These are phyloP conservation scores for Monilinia fructigena DNA, from an alignment of 2,329 filamentous ascomycete species.

Conservation along the genomic window DNA sequence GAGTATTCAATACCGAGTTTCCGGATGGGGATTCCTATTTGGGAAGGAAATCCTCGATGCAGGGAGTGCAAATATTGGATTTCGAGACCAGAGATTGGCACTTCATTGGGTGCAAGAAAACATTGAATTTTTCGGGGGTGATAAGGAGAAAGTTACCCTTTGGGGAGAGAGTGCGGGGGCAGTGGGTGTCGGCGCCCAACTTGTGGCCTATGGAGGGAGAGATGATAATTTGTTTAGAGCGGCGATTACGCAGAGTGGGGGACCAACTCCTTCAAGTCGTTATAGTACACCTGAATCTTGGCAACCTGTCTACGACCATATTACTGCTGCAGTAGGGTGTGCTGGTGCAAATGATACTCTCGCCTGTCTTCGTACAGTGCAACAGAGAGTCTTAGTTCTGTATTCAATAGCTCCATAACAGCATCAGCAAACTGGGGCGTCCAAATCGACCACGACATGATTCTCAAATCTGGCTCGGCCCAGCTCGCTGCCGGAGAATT, in stretches of 20 bases:
- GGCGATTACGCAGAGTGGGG: constrained; percentile 52
- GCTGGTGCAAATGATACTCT: constrained; percentile 25
- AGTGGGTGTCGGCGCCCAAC: constrained; percentile 46
- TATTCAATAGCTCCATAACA: constrained; percentile 45
- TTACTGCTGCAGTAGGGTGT: constrained; percentile 40
- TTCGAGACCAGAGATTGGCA: constrained; percentile 45
- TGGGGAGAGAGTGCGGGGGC: constrained; percentile 48
- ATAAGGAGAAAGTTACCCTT: constrained; percentile 44
- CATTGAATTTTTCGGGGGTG: constrained; percentile 45
- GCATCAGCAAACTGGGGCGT: constrained; percentile 42
- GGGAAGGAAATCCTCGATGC: constrained; percentile 41
- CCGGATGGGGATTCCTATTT: constrained; percentile 48
- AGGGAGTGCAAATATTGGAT: constrained; percentile 48
- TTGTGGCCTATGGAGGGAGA: constrained; percentile 49
- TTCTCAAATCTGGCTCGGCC: constrained; percentile 50
- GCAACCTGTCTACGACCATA: constrained; percentile 31
- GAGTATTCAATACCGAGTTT: constrained; percentile 48
- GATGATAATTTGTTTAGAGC: constrained; percentile 55
- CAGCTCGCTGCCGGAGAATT: constrained; percentile 58
- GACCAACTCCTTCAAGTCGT: constrained; percentile 29
- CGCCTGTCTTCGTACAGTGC: constrained; percentile 40
- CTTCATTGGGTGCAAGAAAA: constrained; percentile 47
- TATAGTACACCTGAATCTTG: constrained; percentile 1
- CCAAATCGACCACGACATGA: constrained; percentile 55
- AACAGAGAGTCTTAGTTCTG: constrained; percentile 45